phyloP scores from a whole-genome alignment of 2,329 filamentous ascomycete species.

The Albifimbria verrucaria region DNA sequence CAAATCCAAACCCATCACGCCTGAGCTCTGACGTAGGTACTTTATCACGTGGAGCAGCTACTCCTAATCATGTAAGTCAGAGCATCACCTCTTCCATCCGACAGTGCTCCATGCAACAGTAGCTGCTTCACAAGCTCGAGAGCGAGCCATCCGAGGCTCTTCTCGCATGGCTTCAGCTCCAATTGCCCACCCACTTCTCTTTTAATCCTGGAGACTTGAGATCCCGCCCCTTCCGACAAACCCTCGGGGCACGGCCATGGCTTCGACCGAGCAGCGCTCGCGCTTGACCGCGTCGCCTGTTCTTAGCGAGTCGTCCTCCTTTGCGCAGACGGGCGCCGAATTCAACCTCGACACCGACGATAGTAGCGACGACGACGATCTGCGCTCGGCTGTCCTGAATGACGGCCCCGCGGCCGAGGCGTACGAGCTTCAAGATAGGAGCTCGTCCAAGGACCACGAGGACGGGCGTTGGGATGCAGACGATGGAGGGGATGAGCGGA shows the following conservation, averaged over 20 bases:
- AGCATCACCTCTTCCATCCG: background rate
- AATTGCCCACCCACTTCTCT: background rate
- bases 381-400: slow-evolving; percentile 26
- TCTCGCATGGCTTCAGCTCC: background rate
- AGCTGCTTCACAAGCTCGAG: background rate
- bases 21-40: background rate
- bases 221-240: background rate
- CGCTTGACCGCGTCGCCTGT: slow-evolving; percentile 13
- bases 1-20: no score
- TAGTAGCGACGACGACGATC: slow-evolving; percentile 25
- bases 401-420: slow-evolving; percentile 19
- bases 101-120: background rate
- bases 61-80: background rate
- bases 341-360: slow-evolving; percentile 32
- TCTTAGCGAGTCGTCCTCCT: slow-evolving; percentile 21
- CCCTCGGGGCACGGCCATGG: slow-evolving; percentile 9
- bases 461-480: slow-evolving; percentile 10
- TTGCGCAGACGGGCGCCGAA: slow-evolving; percentile 36
- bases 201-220: background rate
- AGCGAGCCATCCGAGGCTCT: background rate
- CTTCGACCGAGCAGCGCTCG: slow-evolving; percentile 18
- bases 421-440: slow-evolving; percentile 26
- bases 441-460: slow-evolving; percentile 3
- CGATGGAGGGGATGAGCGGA: slow-evolving; percentile 15
- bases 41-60: background rate